Base-by-base conservation (phyloP, 2,329 filamentous ascomycete species). In the Torrubiella hemipterigena region DNA sequence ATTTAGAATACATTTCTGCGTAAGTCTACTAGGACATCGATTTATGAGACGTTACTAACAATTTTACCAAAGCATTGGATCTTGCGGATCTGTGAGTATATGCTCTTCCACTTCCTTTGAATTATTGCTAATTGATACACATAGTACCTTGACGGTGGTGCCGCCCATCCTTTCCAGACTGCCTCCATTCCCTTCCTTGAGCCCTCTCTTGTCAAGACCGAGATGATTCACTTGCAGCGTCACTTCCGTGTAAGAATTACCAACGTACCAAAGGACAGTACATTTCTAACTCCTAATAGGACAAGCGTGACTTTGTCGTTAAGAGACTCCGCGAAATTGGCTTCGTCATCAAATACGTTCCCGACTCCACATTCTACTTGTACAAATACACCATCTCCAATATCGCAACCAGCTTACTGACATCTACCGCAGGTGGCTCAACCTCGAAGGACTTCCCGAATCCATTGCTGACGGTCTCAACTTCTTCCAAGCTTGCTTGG, bases 111-210 rank as follows among this genome's bases (percentile, higher is more conserved):
- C 22, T 14, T 6, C 22, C 10, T 11, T 14, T 24, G 8, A 8
- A 22, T n/a, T 14, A 11, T n/a, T n/a, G 22, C 22, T 24, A 24
- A 24, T 14, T n/a, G n/a, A n/a, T n/a, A 24, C 6, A 11, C 11
- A 11, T 11, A 24, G 22, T 95, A 95, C 61, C 77, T 95, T 24
- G 89, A 96, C 49, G 89, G 89, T 45, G 89, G 89, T 44, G 85
- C 86, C 56, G 93, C 91, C 52, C 87, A 89, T 20, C 85, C 89
- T 25, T 94, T 96, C 71, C 89, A 95, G 58, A 83, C 95, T 56
- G 89, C 87, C 7, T 85, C 89, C 8, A 71, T 96, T 31, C 71
- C 79, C 21, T 94, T 96, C 85, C 74, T 96, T n/a, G 83, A 93
- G 44, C 89, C 89, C 1, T 61, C 59, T 8, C 72, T 84, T 20